These are phyloP conservation scores for Aspergillus latus DNA, from an alignment of 2,329 filamentous ascomycete species.

Conservation along the genomic window DNA sequence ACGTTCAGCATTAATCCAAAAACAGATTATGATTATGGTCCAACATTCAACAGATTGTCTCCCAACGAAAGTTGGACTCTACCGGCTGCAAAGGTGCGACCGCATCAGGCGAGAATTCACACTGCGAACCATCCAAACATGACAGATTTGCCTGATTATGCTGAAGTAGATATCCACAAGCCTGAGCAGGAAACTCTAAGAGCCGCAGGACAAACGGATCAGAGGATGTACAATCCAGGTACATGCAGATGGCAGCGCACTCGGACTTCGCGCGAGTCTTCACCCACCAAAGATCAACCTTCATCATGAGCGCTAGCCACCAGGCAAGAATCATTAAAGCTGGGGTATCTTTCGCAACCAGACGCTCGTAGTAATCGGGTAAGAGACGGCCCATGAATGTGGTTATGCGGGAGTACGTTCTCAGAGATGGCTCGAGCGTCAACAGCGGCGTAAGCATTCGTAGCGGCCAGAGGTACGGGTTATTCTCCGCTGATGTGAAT, in stretches of 20 bases:
- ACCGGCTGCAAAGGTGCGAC: too few species aligned
- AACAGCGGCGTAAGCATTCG: conserved; percentile 37
- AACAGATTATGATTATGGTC: too few species aligned
- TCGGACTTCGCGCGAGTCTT: conserved; percentile 33
- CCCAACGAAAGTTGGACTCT: too few species aligned
- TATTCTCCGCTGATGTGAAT: conserved; percentile 29
- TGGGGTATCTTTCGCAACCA: conserved; percentile 32
- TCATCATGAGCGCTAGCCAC: conserved; percentile 36
- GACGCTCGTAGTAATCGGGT: conserved; percentile 29
- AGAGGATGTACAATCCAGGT: conserved; percentile 29
- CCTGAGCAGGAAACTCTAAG: conserved; percentile 35
- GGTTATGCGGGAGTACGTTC: conserved; percentile 28
- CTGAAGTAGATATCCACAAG: conserved; percentile 33
- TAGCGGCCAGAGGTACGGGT: conserved; percentile 40
- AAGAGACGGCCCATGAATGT: conserved; percentile 38
- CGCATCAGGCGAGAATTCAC: too few species aligned
- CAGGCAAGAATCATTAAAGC: conserved; percentile 36
- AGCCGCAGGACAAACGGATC: conserved; percentile 30
- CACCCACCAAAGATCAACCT: conserved; percentile 31
- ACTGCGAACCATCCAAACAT: too few species aligned
- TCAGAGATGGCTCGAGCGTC: conserved; percentile 23
- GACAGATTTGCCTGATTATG: conserved; percentile 18
- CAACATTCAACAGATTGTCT: too few species aligned
- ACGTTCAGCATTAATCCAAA: too few species aligned
- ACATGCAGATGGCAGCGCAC: conserved; percentile 40